Evolutionary conservation across 2,329 filamentous ascomycete species (phyloP), one percentile per base, ranked within the genome.

Genomic region (Eutypella sp.): DNA sequence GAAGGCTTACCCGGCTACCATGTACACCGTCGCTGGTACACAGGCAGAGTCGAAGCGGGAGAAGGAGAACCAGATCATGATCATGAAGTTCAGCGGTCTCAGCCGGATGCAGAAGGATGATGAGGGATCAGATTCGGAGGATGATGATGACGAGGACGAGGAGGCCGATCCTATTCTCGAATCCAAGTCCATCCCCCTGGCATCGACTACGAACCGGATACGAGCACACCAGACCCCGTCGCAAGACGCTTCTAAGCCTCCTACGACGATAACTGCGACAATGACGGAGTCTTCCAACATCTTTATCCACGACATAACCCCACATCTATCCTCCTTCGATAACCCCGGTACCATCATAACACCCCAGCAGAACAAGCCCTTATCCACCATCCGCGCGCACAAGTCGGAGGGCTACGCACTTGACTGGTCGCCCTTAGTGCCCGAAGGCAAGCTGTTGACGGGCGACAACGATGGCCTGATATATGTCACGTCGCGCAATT

Each of bases 11-110:
- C 93, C 93, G 22, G 89, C 90, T 42, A 96, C 92, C 48, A 85
- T 96, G 71, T 99, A 97, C 71, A 86, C 91, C 10, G 91, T 97
- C 25, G 85, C 90, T 16, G 93, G 93, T 49, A 99, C 93, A 11
- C 93, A 99, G 72, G 93, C 93, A 33, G 91, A 92, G 58, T 74
- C 71, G 47, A 74, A 75, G 41, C 79, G 83, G 55, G 77, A 85
- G 41, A 85, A 83, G 65, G 93, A 99, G 62, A 99, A 99, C 67
- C 84, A 95, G 68, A 74, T 99, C 61, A 85, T 97, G 82, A 84
- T 97, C 33, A 89, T 96, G 81, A 97, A 97, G 72, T 84, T 99
- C 65, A 96, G 90, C 62, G 88, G 91, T 15, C 74, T 99, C 51
- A 89, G 88, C 63, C 85, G 84, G 63, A 96, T 93, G 84, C 87